Evolutionary conservation across 2,329 filamentous ascomycete species (phyloP).

Genomic region (Zarea fungicola): DNA sequence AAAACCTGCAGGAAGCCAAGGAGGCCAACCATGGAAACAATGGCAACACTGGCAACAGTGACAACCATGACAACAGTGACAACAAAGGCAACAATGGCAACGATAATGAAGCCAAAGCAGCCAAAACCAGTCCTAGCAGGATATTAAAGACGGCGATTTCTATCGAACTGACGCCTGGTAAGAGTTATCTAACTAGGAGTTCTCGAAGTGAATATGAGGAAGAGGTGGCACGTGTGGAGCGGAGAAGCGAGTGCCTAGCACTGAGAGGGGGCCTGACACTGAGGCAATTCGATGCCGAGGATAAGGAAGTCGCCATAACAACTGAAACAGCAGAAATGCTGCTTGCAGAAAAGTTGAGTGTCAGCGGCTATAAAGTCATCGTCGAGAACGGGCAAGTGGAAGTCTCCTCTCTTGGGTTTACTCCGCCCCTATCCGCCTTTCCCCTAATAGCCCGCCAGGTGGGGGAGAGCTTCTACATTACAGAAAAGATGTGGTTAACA

Average conservation of each 20-base stretch:
- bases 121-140: too few species aligned
- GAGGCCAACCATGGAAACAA: too few species aligned
- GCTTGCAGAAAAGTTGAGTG: neutral
- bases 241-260: neutral
- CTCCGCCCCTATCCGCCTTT: neutral
- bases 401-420: neutral
- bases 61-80: too few species aligned
- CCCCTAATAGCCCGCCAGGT: neutral
- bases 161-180: neutral
- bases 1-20: neutral
- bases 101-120: too few species aligned
- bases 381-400: neutral
- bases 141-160: neutral
- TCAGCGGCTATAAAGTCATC: neutral
- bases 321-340: neutral
- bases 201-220: neutral
- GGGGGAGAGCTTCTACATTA: neutral
- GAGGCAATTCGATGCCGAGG: neutral
- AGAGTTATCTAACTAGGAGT: too few species aligned
- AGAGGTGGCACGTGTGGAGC: neutral
- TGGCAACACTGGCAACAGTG: too few species aligned
- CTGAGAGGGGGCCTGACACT: neutral
- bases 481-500: neutral
- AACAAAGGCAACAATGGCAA: too few species aligned
- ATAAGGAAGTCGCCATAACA: neutral